Evolutionary conservation across 2,329 filamentous ascomycete species (phyloP), one percentile per base, ranked within the genome.

Genomic region (Dactylellina sp.): DNA sequence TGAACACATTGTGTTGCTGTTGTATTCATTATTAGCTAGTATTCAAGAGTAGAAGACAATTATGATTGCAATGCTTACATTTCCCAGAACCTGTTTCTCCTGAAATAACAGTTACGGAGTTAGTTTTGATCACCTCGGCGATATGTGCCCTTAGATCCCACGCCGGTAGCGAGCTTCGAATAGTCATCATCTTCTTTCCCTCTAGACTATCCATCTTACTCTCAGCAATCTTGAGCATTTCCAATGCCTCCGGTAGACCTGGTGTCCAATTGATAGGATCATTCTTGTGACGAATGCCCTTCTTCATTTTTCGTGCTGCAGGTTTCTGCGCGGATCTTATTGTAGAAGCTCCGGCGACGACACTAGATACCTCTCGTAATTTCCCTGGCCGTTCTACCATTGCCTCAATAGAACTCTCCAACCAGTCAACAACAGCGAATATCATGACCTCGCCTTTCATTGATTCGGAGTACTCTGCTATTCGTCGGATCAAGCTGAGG

Each of bases 11-110:
- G 95, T 0, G 95, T 98, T 60, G 68, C 68, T 72, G 60, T 72
- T 62, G 66, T 37, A 65, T n/a, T n/a, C n/a, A n/a, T 65, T 42
- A 92, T 72, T 14, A 72, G 39, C 46, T 40, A n/a, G 35, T n/a
- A 44, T 25, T 42, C 14, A 6, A 22, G 9, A 7, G 40, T 28
- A 22, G 11, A 14, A 18, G 40, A 32, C 18, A 11, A 32, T 3
- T 22, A 42, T 2, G 47, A 28, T n/a, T 28, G 25, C 11, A 4
- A 16, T 14, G 53, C 66, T 24, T 37, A 63, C 77, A 97, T 82
- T 99, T 99, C 79, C 95, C 95, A 16, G 92, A 97, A 60, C 95
- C 95, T 2, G 95, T 99, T 82, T 98, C 95, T 77, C 95, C 95
- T 46, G 93, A 96, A 78, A 99, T 95, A 78, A 99, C 97, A 0